Base-by-base conservation (phyloP, 257 asterid species). In the Lycium barbarum region DNA sequence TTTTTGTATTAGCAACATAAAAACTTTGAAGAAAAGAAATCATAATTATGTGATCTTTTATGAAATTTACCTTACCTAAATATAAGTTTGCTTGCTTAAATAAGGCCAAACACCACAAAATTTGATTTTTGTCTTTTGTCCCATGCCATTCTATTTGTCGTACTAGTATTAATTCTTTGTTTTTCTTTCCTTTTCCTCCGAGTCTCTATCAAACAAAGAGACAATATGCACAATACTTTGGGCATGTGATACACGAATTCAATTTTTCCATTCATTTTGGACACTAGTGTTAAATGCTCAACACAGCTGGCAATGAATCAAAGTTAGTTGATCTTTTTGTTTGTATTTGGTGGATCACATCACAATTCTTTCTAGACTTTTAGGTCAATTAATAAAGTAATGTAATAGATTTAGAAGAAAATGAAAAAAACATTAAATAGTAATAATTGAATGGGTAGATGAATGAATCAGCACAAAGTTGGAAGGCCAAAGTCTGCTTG, bases 331-430 rank as follows among this genome's bases (percentile, higher is more conserved):
- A 40, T 40, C 79, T 40, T 15, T 70, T 71, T 40, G 33, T 70
- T 68, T 15, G 51, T 68, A 11, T 18, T 71, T n/a, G 35, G 53
- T 40, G 35, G 35, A 40, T 40, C 15, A 70, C 15, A 70, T 70
- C 79, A 70, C 40, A 36, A 70, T 70, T 70, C 22, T 67, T 67
- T 49, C 14, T 35, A 36, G 54, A 70, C 79, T 17, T 70, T 70
- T 70, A 20, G 72, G 36, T 26, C 9, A 26, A 26, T 26, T 35
- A 12, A 66, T 33, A 66, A 66, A 71, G 8, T 40, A 71, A 15
- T 43, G 17, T 2, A 71, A 35, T 40, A 40, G 55, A 40, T 40
- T 7, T 40, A 9, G 9, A 9, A 18, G 40, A 8, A 36, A 26
- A 13, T 1, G 3, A 61, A 2, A 68, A 1, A 38, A 38, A 35